These are phyloP conservation scores for Eucalyptus curtisii DNA, from an alignment of 345 rosid species.

Conservation along the genomic window DNA sequence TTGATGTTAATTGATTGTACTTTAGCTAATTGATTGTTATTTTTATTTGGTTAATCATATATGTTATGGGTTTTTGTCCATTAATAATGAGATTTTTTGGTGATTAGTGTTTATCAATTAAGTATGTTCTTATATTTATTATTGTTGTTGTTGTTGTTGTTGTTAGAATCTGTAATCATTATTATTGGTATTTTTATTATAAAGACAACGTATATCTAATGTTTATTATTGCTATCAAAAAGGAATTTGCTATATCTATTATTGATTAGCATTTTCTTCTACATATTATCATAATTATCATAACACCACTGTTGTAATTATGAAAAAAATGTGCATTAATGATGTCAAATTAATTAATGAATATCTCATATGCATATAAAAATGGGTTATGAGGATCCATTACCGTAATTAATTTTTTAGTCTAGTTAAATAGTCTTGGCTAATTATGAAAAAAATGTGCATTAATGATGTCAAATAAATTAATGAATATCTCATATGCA, in stretches of 20 bases:
- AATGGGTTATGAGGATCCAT: not conserved
- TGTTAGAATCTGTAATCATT: too few species aligned
- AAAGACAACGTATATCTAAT: not conserved
- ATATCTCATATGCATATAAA: not conserved
- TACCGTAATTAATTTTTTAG: not conserved
- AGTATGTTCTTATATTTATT: not conserved
- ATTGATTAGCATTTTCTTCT: not conserved
- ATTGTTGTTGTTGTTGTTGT: too few species aligned
- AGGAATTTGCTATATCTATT: not conserved
- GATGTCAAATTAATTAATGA: not conserved
- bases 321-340: not conserved
- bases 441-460: not conserved
- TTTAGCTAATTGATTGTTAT: not conserved
- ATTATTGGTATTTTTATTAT: not conserved
- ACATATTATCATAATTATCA: not conserved
- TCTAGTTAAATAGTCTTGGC: not conserved
- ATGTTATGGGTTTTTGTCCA: not conserved
- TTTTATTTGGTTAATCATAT: not conserved
- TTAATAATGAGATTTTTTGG: not conserved
- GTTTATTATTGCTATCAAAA: not conserved
- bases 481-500: not conserved
- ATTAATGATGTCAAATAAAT: not conserved
- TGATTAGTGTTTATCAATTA: not conserved
- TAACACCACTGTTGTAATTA: not conserved
- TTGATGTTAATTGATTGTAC: not conserved